Evolutionary conservation across 139 green algal species (phyloP).

Genomic region (Diplosphaera chodatii): DNA sequence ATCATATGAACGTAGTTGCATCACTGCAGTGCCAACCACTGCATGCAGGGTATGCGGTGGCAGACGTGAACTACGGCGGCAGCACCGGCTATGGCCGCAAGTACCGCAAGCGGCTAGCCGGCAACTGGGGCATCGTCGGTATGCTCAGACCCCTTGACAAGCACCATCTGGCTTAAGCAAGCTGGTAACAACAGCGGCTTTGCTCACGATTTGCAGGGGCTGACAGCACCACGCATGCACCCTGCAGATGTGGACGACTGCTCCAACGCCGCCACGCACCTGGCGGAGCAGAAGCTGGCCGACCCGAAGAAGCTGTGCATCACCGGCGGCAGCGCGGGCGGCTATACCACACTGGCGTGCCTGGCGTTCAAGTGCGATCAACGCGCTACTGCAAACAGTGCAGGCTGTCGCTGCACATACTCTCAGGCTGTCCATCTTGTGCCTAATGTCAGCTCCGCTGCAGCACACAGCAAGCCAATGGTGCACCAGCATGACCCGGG

Average conservation of each 20-base stretch:
- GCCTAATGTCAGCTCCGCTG: too few species aligned
- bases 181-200: too few species aligned
- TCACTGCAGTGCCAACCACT: too few species aligned
- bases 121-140: constrained; percentile 56
- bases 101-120: constrained; percentile 52
- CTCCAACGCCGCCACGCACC: constrained; percentile 42
- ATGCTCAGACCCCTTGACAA: too few species aligned
- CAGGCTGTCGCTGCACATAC: too few species aligned
- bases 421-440: too few species aligned
- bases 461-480: too few species aligned
- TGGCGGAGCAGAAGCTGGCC: constrained; percentile 32
- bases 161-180: too few species aligned
- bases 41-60: constrained; percentile 60
- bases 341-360: constrained; percentile 69
- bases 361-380: constrained; percentile 52
- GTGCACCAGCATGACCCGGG: background rate
- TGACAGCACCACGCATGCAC: background rate
- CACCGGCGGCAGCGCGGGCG: constrained; percentile 61
- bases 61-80: constrained; percentile 74
- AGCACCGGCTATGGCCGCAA: constrained; percentile 63
- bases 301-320: constrained; percentile 58
- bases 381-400: too few species aligned
- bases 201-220: constrained; percentile 64
- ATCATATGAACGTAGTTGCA: too few species aligned
- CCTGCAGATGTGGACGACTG: constrained; percentile 32